phyloP scores from a whole-genome alignment of 2,329 filamentous ascomycete genomes.

The Ophiocordyceps sinensis region DNA sequence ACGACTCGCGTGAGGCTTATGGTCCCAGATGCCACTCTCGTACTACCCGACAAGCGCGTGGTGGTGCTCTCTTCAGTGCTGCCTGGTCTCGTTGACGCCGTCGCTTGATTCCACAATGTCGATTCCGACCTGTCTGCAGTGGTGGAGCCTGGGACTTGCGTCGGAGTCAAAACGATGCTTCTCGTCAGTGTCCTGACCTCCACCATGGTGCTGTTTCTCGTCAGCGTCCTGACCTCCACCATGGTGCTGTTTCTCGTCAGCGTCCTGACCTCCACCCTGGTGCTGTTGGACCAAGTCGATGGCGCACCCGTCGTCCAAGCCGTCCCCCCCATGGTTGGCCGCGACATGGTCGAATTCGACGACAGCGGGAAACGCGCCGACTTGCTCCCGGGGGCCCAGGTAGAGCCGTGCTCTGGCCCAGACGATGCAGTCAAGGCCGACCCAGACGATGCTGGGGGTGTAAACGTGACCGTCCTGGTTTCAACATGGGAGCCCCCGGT shows the following conservation, averaged over 20 bases:
- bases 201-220: neutral
- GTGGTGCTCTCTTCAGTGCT: neutral
- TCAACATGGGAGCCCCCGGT: too few species aligned
- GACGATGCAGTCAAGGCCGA: too few species aligned
- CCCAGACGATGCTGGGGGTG: too few species aligned
- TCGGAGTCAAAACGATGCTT: neutral
- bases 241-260: neutral
- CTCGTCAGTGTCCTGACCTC: neutral
- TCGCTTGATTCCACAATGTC: too few species aligned
- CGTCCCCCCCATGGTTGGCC: neutral
- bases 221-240: neutral
- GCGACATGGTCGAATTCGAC: neutral
- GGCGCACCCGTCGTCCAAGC: too few species aligned
- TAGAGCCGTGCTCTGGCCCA: too few species aligned
- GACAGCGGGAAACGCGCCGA: neutral
- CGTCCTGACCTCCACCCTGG: neutral
- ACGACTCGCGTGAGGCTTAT: too few species aligned
- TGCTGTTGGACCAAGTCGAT: too few species aligned
- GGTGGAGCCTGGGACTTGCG: neutral
- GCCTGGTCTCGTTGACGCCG: neutral
- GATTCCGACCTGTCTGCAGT: neutral
- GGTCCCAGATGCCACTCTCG: neutral
- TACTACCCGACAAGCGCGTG: neutral
- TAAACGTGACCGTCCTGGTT: too few species aligned
- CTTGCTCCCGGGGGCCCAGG: too few species aligned